A percentile compares a stretch with the other conserved stretches of the same genome.
These are phyloP conservation scores for Triglochin maritima DNA, from an alignment of 106 monocot genomes.

Conservation along the genomic window DNA sequence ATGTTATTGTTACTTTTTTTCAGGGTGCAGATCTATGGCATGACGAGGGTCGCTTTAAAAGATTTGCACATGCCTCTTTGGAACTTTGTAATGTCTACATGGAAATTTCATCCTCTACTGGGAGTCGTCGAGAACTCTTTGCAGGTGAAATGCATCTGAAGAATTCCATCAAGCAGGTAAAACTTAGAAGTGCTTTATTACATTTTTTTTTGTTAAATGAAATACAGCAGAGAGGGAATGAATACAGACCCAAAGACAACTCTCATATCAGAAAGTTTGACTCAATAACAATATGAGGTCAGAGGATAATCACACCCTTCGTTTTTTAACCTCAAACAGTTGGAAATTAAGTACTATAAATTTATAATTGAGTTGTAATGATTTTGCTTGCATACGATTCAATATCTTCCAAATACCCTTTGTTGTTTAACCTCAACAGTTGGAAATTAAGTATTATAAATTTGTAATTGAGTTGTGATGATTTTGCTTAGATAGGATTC, in stretches of 20 bases:
- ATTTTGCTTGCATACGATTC: no score
- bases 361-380: no score
- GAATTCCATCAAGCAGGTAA: slow-evolving; percentile 80
- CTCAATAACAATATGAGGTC: no score
- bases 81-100: slow-evolving; percentile 65
- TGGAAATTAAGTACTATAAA: no score
- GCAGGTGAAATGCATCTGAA: slow-evolving; percentile 74
- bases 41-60: slow-evolving; percentile 52
- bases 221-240: background rate
- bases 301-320: no score
- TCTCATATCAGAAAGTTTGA: no score
- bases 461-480: background rate
- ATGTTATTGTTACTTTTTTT: background rate
- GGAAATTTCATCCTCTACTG: slow-evolving; percentile 67
- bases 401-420: no score
- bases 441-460: no score
- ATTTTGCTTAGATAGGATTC: background rate
- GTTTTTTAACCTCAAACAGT: no score
- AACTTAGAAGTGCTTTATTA: background rate
- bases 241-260: no score
- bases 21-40: slow-evolving; percentile 82
- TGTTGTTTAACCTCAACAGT: no score
- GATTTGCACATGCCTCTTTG: slow-evolving; percentile 60
- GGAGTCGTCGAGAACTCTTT: slow-evolving; percentile 42
- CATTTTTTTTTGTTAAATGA: background rate